phyloP scores from a whole-genome alignment of 2,329 filamentous ascomycete species.

The Xylaria sp. region DNA sequence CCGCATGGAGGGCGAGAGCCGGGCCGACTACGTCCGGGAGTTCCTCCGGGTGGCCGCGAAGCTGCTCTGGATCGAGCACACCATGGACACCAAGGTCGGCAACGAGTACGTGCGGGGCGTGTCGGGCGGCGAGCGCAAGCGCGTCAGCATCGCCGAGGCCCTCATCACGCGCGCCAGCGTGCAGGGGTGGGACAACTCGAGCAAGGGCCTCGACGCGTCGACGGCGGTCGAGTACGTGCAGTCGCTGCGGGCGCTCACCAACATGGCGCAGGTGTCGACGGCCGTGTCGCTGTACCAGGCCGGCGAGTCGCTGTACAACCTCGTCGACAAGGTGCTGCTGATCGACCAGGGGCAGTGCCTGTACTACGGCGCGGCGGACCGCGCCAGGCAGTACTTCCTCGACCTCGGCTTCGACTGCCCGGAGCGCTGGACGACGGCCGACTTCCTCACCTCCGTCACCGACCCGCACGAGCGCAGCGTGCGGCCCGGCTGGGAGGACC shows the following conservation, averaged over 20 bases:
- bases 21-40: conserved; percentile 57
- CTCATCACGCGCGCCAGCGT: conserved; percentile 61
- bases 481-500: conserved; percentile 58
- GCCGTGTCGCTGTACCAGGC: conserved; percentile 71
- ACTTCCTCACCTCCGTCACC: conserved; percentile 79
- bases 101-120: conserved; percentile 66
- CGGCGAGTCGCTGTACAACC: conserved; percentile 51
- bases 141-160: conserved; percentile 76
- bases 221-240: conserved; percentile 69
- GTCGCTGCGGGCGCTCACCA: conserved; percentile 66
- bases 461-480: conserved; percentile 60
- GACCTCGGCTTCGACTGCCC: conserved; percentile 74
- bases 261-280: conserved; percentile 62
- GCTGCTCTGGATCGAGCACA: conserved; percentile 71
- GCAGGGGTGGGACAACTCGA: conserved; percentile 76
- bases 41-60: conserved; percentile 66
- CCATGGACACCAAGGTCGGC: conserved; percentile 67
- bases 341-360: conserved; percentile 71
- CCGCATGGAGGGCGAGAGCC: conserved; percentile 69
- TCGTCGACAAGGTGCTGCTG: conserved; percentile 70
- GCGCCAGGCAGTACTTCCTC: conserved; percentile 70
- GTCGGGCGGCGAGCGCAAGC: conserved; percentile 69
- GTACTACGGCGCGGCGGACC: conserved; percentile 66
- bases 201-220: conserved; percentile 65
- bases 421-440: conserved; percentile 69